Base-by-base conservation (phyloP, 129 eudicot species). In the Tagetes patula region DNA sequence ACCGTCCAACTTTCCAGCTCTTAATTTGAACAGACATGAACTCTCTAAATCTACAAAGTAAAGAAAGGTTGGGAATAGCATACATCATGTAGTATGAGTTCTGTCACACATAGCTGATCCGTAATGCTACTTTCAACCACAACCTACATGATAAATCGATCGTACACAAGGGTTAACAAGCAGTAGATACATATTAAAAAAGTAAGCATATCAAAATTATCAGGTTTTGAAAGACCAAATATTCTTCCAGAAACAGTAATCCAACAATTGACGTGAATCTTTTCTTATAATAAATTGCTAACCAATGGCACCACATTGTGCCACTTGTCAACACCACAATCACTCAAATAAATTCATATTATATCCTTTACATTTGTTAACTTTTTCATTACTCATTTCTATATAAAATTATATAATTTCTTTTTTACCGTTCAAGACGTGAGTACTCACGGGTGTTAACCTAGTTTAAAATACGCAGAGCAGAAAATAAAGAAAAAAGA, bases 21-120 rank as follows among this genome's bases (percentile, higher is more conserved):
- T 27, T 27, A 55, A 55, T 4, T 36, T 32, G 32, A 59, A 59
- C 65, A 8, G 33, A 59, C 27, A 40, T 60, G 50, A 31, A 6
- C 30, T 70, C 6, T 47, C 38, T 48, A 40, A 14, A 74, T 69
- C 37, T 50, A 49, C 61, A 6, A 7, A 65, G 52, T 14, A 5
- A 42, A 72, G 43, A 68, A 42, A 74, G 30, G 65, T 30, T 40
- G 53, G 75, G 76, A 48, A 66, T 72, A 76, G 74, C 96, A 85
- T 89, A 92, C 98, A 77, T 92, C 91, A 79, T 89, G 87, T 52
- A 92, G 70, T 8, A 92, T 89, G 79, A 89, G 90, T 47, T 92
- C 98, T 11, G 90, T 76, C 73, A 92, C 82, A 33, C 88, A 92
- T 86, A 83, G 76, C 71, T 89, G 92, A 78, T 92, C 96, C 48